A percentile compares a stretch with the other conserved stretches of the same genome.
Evolutionary conservation across 2,329 filamentous ascomycete genomes (phyloP).

Genomic region (Aureobasidium subglaciale): DNA sequence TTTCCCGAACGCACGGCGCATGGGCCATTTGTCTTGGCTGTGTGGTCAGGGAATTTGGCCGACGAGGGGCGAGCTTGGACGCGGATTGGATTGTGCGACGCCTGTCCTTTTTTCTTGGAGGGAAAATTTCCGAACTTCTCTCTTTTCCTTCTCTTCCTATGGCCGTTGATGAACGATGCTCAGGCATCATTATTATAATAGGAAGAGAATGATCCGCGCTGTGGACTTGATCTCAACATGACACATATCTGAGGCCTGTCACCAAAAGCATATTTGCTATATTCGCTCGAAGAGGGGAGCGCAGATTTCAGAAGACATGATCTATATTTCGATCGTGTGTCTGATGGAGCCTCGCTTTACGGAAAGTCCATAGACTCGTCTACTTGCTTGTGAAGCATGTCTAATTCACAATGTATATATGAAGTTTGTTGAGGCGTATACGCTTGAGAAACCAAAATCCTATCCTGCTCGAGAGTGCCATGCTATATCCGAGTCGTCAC

Average conservation of each 20-base stretch:
- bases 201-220: constrained; percentile 18
- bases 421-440: background rate
- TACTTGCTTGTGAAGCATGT: too few species aligned
- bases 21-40: background rate
- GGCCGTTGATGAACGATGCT: constrained; percentile 18
- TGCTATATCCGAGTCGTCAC: background rate
- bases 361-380: too few species aligned
- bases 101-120: background rate
- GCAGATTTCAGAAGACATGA: background rate
- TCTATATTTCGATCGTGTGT: background rate
- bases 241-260: constrained; percentile 18
- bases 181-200: constrained; percentile 17
- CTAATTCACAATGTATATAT: background rate
- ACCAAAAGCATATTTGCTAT: background rate
- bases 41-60: background rate
- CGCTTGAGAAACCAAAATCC: background rate
- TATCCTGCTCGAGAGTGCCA: background rate
- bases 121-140: background rate
- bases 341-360: too few species aligned
- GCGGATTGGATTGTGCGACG: too few species aligned
- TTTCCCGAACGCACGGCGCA: background rate
- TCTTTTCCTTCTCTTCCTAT: constrained; percentile 9
- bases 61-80: background rate
- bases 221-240: constrained; percentile 18
- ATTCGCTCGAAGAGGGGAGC: background rate